Evolutionary conservation across 192 early-diverging fungal genomes (phyloP).

Genomic region (Coemansia sp.): DNA sequence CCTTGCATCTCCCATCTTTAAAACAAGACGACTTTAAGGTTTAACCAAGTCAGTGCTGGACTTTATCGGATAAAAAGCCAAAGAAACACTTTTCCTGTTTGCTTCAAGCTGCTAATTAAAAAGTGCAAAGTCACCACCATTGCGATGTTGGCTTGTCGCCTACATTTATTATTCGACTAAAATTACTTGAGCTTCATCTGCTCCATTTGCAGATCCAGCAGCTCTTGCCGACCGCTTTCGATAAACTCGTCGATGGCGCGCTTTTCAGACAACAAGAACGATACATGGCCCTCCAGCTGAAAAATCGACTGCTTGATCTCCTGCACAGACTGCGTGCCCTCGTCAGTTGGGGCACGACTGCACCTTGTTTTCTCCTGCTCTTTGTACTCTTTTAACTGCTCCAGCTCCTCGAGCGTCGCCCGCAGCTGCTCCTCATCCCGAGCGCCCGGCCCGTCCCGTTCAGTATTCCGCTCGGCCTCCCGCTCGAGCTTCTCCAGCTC

Average conservation of each 20-base stretch:
- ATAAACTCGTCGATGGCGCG: slow-evolving; percentile 50
- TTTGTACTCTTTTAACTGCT: slow-evolving; percentile 32
- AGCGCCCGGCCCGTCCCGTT: not conserved
- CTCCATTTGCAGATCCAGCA: slow-evolving; percentile 47
- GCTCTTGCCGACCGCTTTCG: slow-evolving; percentile 29
- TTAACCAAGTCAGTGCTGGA: too few species aligned
- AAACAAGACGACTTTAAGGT: too few species aligned
- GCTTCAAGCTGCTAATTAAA: too few species aligned
- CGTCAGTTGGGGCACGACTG: slow-evolving; percentile 3
- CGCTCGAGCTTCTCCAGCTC: slow-evolving; percentile 24
- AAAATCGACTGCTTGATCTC: slow-evolving; percentile 48
- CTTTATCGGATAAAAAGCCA: too few species aligned
- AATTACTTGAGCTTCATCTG: slow-evolving; percentile 33
- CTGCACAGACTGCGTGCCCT: slow-evolving; percentile 25
- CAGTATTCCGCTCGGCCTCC: not conserved
- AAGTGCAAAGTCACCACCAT: not conserved
- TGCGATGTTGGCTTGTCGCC: not conserved
- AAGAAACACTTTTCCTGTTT: too few species aligned
- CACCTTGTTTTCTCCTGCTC: slow-evolving; percentile 18
- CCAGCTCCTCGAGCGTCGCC: slow-evolving; percentile 29
- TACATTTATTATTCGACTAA: not conserved
- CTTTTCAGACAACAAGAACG: slow-evolving; percentile 42
- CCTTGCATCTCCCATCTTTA: too few species aligned
- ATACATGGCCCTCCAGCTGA: slow-evolving; percentile 45
- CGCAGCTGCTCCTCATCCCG: slow-evolving; percentile 8